Percentiles rank a stretch among this genome's conserved stretches.
Evolutionary conservation across 2,329 filamentous ascomycete genomes (phyloP).

Genomic region (Coniochaeta hoffmannii): DNA sequence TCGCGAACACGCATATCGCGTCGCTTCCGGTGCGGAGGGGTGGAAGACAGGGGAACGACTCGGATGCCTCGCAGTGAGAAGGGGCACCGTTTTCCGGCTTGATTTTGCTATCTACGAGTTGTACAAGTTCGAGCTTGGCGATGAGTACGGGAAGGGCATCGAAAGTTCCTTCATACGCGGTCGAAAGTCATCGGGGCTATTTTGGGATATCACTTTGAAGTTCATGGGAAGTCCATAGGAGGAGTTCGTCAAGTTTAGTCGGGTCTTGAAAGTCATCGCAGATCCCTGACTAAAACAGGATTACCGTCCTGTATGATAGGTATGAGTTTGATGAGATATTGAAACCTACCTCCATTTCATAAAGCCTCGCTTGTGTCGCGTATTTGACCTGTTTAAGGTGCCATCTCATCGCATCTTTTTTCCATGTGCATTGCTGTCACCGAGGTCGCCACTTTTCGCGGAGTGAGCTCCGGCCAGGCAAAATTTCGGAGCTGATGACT

Average conservation of each 20-base stretch:
- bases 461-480: not conserved
- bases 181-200: not conserved
- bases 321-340: too few species aligned
- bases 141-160: not conserved
- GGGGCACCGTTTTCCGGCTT: too few species aligned
- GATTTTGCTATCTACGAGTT: too few species aligned
- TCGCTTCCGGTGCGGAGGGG: constrained; percentile 18
- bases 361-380: too few species aligned
- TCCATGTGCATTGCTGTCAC: not conserved
- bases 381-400: too few species aligned
- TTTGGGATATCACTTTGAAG: not conserved
- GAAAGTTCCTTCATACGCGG: not conserved
- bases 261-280: not conserved
- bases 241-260: not conserved
- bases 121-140: not conserved
- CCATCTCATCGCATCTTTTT: too few species aligned
- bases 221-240: not conserved
- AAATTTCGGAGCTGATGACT: not conserved
- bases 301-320: too few species aligned
- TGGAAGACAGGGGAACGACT: constrained; percentile 9
- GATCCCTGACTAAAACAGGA: too few species aligned
- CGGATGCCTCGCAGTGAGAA: not conserved
- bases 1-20: constrained; percentile 20
- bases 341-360: too few species aligned
- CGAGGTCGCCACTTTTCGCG: not conserved